Evolutionary conservation across 768 basidiomycete species (phyloP).

Genomic region (Tricholoma flavovirens): DNA sequence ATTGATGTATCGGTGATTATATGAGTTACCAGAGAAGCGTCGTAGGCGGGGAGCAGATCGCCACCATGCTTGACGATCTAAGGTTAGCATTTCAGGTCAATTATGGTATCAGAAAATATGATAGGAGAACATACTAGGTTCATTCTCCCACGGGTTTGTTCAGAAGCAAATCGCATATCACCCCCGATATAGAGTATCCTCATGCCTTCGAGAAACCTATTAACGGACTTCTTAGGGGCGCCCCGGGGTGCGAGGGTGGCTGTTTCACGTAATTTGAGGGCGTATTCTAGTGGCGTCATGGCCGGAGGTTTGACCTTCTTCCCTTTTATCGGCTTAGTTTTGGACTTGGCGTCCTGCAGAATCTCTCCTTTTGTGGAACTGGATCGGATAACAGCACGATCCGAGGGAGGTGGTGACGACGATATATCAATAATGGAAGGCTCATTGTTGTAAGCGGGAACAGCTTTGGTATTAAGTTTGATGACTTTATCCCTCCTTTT

Average conservation of each 20-base stretch:
- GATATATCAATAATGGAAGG: slow-evolving; percentile 24
- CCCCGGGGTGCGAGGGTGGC: slow-evolving; percentile 14
- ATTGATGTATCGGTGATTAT: slow-evolving; percentile 49
- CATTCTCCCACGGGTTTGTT: slow-evolving; percentile 52
- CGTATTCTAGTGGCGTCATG: slow-evolving; percentile 50
- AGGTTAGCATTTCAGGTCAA: not conserved
- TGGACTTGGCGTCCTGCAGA: slow-evolving; percentile 16
- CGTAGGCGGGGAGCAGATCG: slow-evolving; percentile 51
- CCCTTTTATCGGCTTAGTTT: slow-evolving; percentile 20
- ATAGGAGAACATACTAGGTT: slow-evolving; percentile 45
- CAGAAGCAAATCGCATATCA: slow-evolving; percentile 49
- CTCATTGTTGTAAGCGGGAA: slow-evolving; percentile 17
- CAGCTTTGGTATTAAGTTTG: slow-evolving; percentile 17
- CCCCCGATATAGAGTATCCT: slow-evolving; percentile 54
- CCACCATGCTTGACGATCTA: slow-evolving; percentile 66
- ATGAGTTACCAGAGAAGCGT: slow-evolving; percentile 54
- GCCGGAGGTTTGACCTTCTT: slow-evolving; percentile 36
- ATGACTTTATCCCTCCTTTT: slow-evolving; percentile 26
- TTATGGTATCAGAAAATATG: slow-evolving; percentile 1
- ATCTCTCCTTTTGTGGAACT: slow-evolving; percentile 1
- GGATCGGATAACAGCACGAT: slow-evolving; percentile 14
- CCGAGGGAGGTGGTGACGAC: slow-evolving; percentile 27
- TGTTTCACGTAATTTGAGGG: slow-evolving; percentile 37
- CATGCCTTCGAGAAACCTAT: slow-evolving; percentile 44
- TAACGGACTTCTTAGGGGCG: slow-evolving; percentile 9